These are phyloP conservation scores for Phlegmacium glaucopus DNA, from an alignment of 768 basidiomycete genomes.

Conservation along the genomic window DNA sequence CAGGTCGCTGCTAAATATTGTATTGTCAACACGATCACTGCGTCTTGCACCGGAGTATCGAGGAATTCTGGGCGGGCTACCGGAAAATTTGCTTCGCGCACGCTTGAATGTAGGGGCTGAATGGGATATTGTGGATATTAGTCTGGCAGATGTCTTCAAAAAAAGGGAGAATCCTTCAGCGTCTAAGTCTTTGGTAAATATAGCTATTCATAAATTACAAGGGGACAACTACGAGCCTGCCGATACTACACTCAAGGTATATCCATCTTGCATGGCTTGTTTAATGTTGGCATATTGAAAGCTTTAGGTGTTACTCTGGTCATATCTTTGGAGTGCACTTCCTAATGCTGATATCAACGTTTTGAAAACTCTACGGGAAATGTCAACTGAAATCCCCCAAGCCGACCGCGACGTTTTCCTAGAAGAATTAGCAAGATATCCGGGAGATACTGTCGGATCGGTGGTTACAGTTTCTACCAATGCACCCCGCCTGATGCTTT, in stretches of 20 bases:
- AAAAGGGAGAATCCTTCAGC: constrained; percentile 16
- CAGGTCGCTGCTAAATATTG: constrained; percentile 37
- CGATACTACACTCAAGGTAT: constrained; percentile 5
- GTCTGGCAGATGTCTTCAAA: constrained; percentile 21
- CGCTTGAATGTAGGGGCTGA: constrained; percentile 41
- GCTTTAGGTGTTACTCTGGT: constrained; percentile 23
- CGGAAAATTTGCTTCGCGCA: constrained; percentile 38
- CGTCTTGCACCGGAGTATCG: constrained; percentile 27
- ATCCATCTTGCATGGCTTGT: not conserved
- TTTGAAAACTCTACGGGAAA: constrained; percentile 16
- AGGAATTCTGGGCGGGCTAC: constrained; percentile 28
- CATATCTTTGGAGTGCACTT: constrained; percentile 24
- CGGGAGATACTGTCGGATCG: not conserved
- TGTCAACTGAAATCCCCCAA: constrained; percentile 17
- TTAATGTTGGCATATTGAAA: not conserved
- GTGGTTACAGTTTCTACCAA: constrained; percentile 1
- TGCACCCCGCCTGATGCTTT: constrained; percentile 10
- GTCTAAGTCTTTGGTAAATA: constrained; percentile 28
- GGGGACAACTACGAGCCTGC: constrained; percentile 32
- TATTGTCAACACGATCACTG: constrained; percentile 29
- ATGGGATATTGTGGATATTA: constrained; percentile 34
- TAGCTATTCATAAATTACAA: constrained; percentile 36
- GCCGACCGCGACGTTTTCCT: constrained; percentile 15
- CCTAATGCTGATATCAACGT: constrained; percentile 18
- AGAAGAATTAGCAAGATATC: constrained; percentile 1